phyloP scores from a whole-genome alignment of 306 rosid species.

The Vachellia pachyceras region DNA sequence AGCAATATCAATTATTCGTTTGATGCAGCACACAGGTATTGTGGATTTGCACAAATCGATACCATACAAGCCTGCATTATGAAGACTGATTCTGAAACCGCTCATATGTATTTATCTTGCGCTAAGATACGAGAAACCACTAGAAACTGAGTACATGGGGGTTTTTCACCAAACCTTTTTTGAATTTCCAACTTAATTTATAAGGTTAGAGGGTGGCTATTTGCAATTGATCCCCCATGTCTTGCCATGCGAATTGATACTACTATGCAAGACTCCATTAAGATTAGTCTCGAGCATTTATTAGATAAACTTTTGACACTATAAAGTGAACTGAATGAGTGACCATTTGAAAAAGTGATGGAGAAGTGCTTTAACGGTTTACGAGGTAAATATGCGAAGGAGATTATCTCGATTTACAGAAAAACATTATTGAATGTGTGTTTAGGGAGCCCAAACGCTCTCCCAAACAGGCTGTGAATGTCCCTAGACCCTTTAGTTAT shows the following conservation, averaged over 20 bases:
- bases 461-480: too few relatives aligned
- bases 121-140: not conserved
- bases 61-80: not conserved
- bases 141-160: not conserved
- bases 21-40: not conserved
- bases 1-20: not conserved
- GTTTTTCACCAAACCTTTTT: not conserved
- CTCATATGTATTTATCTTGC: not conserved
- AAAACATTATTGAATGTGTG: too few relatives aligned
- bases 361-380: too few relatives aligned
- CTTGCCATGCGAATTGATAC: not conserved
- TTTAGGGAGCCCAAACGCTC: too few relatives aligned
- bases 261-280: not conserved
- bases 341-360: not conserved
- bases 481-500: too few relatives aligned
- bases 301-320: not conserved
- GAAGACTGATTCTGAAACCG: not conserved
- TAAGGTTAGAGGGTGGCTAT: not conserved
- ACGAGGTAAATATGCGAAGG: too few relatives aligned
- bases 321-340: not conserved
- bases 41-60: not conserved
- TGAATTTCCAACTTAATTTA: not conserved
- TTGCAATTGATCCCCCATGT: not conserved
- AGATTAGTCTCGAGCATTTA: not conserved
- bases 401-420: too few relatives aligned